Conservation (phyloP, 108 stramenopile species). For the Ochromonas danica region DNA sequence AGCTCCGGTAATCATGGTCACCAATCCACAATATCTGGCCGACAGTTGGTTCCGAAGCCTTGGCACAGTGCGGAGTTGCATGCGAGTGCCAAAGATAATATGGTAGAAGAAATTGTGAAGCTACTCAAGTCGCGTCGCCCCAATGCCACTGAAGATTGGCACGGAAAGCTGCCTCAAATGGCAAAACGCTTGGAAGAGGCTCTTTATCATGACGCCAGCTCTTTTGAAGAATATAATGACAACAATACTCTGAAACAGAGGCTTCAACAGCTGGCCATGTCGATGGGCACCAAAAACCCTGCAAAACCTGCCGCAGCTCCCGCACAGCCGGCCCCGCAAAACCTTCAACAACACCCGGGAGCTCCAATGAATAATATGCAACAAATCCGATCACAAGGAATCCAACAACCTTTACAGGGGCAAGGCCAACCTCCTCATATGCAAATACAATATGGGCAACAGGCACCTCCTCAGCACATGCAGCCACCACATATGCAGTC, state of each 20-base stretch:
- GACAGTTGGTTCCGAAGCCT: conserved; percentile 1
- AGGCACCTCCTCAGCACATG: neutral
- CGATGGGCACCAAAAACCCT: conserved; percentile 61
- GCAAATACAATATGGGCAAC: neutral
- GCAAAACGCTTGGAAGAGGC: conserved; percentile 89
- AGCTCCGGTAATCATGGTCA: too few species aligned
- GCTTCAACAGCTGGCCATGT: conserved; percentile 83
- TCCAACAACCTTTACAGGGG: too few species aligned
- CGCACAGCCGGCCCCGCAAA: neutral
- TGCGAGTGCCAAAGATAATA: neutral
- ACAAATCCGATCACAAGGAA: too few species aligned
- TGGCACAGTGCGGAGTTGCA: neutral
- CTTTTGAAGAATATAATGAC: conserved; percentile 86
- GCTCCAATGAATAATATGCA: too few species aligned
- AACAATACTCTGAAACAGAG: conserved; percentile 80
- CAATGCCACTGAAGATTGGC: conserved; percentile 88
- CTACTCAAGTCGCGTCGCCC: conserved; percentile 86
- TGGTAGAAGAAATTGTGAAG: conserved; percentile 62
- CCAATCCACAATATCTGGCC: too few species aligned
- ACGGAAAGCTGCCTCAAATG: conserved; percentile 92
- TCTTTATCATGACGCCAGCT: conserved; percentile 79
- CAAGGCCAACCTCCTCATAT: too few species aligned
- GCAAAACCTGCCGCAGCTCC: neutral
- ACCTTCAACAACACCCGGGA: too few species aligned
- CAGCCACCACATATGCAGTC: neutral